Percentiles rank a stretch among this genome's conserved stretches.
Evolutionary conservation across 1,284 basidiomycete genomes (phyloP).

Genomic region (Fomitopsis schrenkii): DNA sequence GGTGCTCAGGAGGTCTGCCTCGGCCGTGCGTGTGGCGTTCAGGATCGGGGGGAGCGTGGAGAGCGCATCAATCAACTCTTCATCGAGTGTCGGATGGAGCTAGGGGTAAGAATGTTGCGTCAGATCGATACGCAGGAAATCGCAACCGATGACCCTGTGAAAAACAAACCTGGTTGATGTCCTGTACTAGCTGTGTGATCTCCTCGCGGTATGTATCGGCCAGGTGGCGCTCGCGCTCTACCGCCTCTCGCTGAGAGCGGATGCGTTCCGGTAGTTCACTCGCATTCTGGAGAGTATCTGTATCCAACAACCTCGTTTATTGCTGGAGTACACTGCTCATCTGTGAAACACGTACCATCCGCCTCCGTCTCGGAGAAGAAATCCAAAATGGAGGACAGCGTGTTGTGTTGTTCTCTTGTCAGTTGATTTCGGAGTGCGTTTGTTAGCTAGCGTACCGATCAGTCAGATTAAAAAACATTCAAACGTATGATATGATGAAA

Average conservation of each 20-base stretch:
- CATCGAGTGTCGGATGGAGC: constrained; percentile 32
- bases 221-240: background rate
- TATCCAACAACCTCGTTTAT: background rate
- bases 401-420: background rate
- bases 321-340: no score
- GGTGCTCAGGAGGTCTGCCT: constrained; percentile 35
- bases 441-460: background rate
- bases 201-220: background rate
- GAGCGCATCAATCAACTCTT: constrained; percentile 25
- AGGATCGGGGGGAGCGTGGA: constrained; percentile 26
- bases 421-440: background rate
- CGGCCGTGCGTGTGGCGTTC: constrained; percentile 24
- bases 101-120: constrained; percentile 9
- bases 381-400: constrained; percentile 5
- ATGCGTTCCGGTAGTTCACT: background rate
- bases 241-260: background rate
- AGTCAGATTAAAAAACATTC: background rate
- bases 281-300: background rate
- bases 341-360: background rate
- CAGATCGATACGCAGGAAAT: background rate
- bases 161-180: constrained; percentile 6
- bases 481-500: background rate
- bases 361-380: background rate
- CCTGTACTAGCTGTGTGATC: background rate
- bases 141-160: background rate